Conservation (phyloP, 345 rosid genomes). For the Lumnitzera littorea region DNA sequence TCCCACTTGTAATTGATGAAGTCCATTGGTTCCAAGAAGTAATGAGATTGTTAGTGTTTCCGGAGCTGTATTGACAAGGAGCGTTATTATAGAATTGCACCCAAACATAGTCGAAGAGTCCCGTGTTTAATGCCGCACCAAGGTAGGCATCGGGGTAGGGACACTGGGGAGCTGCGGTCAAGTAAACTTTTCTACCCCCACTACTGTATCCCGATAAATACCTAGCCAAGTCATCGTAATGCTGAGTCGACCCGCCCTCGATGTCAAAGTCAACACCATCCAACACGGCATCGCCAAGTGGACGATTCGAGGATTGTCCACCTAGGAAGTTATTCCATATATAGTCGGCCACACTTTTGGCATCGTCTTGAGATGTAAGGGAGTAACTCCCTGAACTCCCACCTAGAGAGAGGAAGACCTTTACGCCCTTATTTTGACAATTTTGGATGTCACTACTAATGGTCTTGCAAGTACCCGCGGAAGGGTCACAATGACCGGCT, state of each 20-base stretch:
- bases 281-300: conserved; percentile 34
- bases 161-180: conserved; percentile 56
- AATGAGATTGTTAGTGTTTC: conserved; percentile 22
- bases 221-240: conserved; percentile 36
- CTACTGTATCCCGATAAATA: conserved; percentile 16
- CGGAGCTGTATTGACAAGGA: conserved; percentile 33
- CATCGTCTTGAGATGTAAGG: conserved; percentile 29
- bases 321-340: conserved; percentile 13
- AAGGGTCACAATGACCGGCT: conserved; percentile 53
- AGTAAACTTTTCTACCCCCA: conserved; percentile 30
- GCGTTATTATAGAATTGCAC: conserved; percentile 51
- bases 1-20: conserved; percentile 18
- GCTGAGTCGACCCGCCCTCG: conserved; percentile 26
- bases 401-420: conserved; percentile 48
- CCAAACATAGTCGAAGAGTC: conserved; percentile 45
- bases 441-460: conserved; percentile 21
- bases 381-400: conserved; percentile 37
- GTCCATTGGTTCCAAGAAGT: conserved; percentile 48
- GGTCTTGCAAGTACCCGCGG: conserved; percentile 21
- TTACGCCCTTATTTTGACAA: conserved; percentile 40
- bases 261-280: conserved; percentile 53
- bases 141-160: conserved; percentile 41
- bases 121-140: conserved; percentile 38
- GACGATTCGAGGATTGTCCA: conserved; percentile 16
- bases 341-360: conserved; percentile 17